phyloP scores from a whole-genome alignment of 2,329 filamentous ascomycete species.

The Stachybotrys chartarum region DNA sequence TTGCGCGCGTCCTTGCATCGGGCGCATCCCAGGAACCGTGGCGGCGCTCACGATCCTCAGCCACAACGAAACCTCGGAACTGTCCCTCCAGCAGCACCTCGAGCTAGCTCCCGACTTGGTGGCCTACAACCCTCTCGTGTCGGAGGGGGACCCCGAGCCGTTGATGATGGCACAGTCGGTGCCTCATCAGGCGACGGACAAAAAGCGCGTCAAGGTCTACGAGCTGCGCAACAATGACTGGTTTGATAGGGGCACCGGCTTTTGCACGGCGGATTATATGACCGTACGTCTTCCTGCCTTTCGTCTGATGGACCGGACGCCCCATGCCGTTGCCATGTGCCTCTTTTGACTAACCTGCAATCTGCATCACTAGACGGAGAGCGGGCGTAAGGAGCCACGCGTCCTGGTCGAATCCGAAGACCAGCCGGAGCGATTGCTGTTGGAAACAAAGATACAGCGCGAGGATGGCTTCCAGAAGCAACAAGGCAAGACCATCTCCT shows the following conservation, averaged over 20 bases:
- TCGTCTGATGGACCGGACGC: constrained; percentile 47
- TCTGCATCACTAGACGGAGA: constrained; percentile 39
- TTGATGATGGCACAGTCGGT: constrained; percentile 66
- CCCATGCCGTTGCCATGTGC: constrained; percentile 7
- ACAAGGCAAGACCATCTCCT: constrained; percentile 57
- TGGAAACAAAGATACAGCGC: constrained; percentile 85
- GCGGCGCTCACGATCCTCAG: constrained; percentile 50
- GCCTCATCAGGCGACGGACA: constrained; percentile 61
- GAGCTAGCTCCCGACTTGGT: constrained; percentile 47
- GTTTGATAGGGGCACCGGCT: constrained; percentile 95
- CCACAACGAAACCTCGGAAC: constrained; percentile 43
- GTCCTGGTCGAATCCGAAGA: constrained; percentile 94
- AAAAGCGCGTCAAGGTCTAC: constrained; percentile 92
- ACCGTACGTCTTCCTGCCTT: constrained; percentile 49
- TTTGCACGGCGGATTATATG: constrained; percentile 73
- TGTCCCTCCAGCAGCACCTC: constrained; percentile 54
- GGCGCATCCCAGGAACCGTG: constrained; percentile 36
- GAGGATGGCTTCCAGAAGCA: constrained; percentile 98
- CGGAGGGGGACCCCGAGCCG: constrained; percentile 50
- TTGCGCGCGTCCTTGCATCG: constrained; percentile 8
- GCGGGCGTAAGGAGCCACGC: constrained; percentile 68
- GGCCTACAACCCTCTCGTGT: constrained; percentile 39
- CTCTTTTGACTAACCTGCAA: background rate
- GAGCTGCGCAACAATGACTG: constrained; percentile 98
- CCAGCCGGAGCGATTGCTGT: constrained; percentile 70